Evolutionary conservation across 2,329 filamentous ascomycete species (phyloP).

Genomic region (Dothidotthia symphoricarpi): DNA sequence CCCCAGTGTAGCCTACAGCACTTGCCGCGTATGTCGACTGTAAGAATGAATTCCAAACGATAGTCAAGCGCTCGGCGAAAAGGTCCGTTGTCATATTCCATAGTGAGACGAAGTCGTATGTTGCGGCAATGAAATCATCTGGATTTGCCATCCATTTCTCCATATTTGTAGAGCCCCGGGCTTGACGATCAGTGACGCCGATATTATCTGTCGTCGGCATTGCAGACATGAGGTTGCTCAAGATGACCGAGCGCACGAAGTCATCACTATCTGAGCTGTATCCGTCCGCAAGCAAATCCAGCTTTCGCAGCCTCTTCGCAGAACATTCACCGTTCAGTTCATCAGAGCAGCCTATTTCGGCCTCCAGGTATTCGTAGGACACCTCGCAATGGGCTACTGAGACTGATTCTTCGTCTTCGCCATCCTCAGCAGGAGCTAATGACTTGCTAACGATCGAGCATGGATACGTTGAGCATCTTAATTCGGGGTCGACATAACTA

Average conservation of each 20-base stretch:
- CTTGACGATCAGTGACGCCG: slow-evolving; percentile 4
- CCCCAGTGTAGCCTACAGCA: slow-evolving; percentile 17
- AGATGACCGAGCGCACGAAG: slow-evolving; percentile 6
- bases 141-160: slow-evolving; percentile 29
- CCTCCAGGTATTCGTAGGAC: slow-evolving; percentile 20
- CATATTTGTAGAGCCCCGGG: slow-evolving; percentile 21
- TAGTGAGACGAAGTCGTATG: slow-evolving; percentile 16
- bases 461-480: slow-evolving; percentile 17
- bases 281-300: slow-evolving; percentile 16
- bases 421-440: slow-evolving; percentile 4
- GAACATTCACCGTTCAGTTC: slow-evolving; percentile 12
- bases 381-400: slow-evolving; percentile 21
- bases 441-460: slow-evolving; percentile 22
- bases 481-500: neutral
- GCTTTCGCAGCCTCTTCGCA: slow-evolving; percentile 18
- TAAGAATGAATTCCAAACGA: slow-evolving; percentile 29
- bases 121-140: slow-evolving; percentile 19
- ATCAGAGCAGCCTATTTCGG: slow-evolving; percentile 16
- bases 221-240: slow-evolving; percentile 5
- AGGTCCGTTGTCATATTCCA: slow-evolving; percentile 16
- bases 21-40: slow-evolving; percentile 28
- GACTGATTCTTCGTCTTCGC: neutral
- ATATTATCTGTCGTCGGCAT: slow-evolving; percentile 23
- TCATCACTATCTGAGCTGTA: slow-evolving; percentile 15
- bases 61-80: slow-evolving; percentile 23